Evolutionary conservation across 2,329 filamentous ascomycete genomes (phyloP).

Genomic region (Trichoderma atrobrunneum): DNA sequence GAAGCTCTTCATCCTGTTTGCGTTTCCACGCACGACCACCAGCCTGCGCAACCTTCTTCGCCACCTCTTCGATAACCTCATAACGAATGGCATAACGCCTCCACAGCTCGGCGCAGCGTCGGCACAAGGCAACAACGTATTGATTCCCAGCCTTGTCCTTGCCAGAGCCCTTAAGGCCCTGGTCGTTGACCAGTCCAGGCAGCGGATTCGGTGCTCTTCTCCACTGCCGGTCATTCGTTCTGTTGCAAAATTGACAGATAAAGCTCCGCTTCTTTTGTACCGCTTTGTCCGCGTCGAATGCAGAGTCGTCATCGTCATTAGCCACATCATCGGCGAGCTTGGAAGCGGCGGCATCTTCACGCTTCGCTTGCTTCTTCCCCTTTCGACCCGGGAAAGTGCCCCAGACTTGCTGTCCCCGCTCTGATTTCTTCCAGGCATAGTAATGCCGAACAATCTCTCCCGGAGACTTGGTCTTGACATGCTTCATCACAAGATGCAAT

Average conservation of each 20-base stretch:
- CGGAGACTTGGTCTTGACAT: conserved; percentile 79
- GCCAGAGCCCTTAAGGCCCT: conserved; percentile 52
- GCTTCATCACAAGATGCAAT: conserved; percentile 74
- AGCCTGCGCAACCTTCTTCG: conserved; percentile 77
- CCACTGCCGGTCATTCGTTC: conserved; percentile 82
- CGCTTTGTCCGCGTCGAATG: conserved; percentile 89
- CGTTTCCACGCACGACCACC: conserved; percentile 83
- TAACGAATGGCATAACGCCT: conserved; percentile 93
- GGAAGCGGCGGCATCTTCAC: conserved; percentile 64
- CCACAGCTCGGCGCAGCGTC: conserved; percentile 90
- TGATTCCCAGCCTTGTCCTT: conserved; percentile 72
- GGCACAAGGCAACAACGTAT: conserved; percentile 78
- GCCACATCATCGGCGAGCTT: conserved; percentile 91
- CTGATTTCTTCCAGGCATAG: conserved; percentile 97
- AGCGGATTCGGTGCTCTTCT: conserved; percentile 78
- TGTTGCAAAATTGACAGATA: conserved; percentile 89
- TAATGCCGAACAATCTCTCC: conserved; percentile 87
- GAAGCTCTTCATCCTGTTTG: conserved; percentile 85
- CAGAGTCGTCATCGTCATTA: conserved; percentile 89
- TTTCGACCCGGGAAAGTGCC: conserved; percentile 83
- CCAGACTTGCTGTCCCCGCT: conserved; percentile 83
- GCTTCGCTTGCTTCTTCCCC: conserved; percentile 82
- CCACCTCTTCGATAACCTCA: conserved; percentile 88
- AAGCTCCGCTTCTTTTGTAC: conserved; percentile 75
- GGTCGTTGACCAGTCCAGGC: conserved; percentile 63